A percentile compares a stretch with the other conserved stretches of the same genome.
Evolutionary conservation across 345 rosid genomes (phyloP).

Genomic region (Eucalyptus cloeziana): DNA sequence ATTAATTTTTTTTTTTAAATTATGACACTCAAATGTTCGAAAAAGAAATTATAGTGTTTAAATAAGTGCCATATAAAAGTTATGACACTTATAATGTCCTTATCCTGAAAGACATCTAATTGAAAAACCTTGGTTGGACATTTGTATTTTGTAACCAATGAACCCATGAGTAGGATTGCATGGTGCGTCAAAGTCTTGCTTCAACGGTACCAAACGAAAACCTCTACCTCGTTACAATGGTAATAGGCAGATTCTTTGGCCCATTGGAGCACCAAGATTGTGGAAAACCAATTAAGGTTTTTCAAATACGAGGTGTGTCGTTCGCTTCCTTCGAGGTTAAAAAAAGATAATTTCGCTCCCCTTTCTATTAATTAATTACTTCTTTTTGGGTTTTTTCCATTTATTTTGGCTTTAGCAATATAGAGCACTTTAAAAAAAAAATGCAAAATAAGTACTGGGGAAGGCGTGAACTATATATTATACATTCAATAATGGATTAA

Average conservation of each 20-base stretch:
- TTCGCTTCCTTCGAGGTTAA: neutral
- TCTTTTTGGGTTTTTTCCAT: neutral
- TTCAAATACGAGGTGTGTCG: neutral
- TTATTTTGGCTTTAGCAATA: neutral
- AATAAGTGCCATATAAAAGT: too few relatives aligned
- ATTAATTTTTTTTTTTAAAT: too few relatives aligned
- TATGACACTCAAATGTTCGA: neutral
- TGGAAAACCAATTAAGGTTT: neutral
- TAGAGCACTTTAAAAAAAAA: neutral
- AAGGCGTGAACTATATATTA: neutral
- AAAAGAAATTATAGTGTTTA: too few relatives aligned
- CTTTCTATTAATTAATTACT: neutral
- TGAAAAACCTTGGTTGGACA: neutral
- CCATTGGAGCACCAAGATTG: neutral
- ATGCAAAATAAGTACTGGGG: neutral
- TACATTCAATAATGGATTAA: neutral
- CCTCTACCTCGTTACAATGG: neutral
- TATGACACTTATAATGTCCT: neutral
- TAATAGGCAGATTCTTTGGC: neutral
- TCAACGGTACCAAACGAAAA: neutral
- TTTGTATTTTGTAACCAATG: neutral
- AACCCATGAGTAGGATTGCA: neutral
- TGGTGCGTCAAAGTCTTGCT: neutral
- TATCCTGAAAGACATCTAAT: rapidly evolving
- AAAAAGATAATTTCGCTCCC: neutral